Base-by-base conservation (phyloP, 495 filamentous ascomycete genomes). In the Penicillium steckii region DNA sequence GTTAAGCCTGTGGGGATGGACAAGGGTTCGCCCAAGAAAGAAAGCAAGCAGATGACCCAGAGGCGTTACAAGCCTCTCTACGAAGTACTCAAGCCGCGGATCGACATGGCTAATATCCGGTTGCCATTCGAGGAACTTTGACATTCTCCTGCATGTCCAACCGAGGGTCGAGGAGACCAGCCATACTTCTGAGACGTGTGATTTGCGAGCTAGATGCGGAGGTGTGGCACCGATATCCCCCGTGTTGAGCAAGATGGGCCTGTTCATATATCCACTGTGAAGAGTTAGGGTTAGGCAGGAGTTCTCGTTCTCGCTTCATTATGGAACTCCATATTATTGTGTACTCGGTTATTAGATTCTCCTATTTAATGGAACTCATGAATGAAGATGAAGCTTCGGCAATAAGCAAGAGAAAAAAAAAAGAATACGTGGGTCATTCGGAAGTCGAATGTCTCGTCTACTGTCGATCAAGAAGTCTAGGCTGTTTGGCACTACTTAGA, bases 391-490 rank as follows among this genome's bases (percentile, higher is more conserved):
- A 19, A 18, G 19, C 25, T 7, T 32, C 26, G 18, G 37, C 18
- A 43, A 25, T 10, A 19, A 22, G 40, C 48, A 51, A 29, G 48
- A 29, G 48, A 41, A 41, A 41, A 21, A 41, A n/a, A 7, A 35
- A 13, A 8, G 19, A 41, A 23, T 41, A 5, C 8, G 38, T 41
- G 38, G 38, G 38, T 22, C 38, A 41, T 2, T 12, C 7, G 38
- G 38, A 42, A 44, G 44, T 23, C 50, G 8, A 44, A 57, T 44
- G 55, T 53, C 55, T 58, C 50, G 23, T 43, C 23, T 46, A 25
- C 44, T 33, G 46, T 46, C 27, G 46, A 52, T 57, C 19, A 18
- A 10, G 32, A n/a, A 49, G 19, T 35, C 26, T 21, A n/a, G 24
- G 3, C 6, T 15, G 10, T 15, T 15, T 38, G 3, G n/a, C 13